phyloP scores from a whole-genome alignment of 768 basidiomycete genomes.

The Mycena epipterygia region DNA sequence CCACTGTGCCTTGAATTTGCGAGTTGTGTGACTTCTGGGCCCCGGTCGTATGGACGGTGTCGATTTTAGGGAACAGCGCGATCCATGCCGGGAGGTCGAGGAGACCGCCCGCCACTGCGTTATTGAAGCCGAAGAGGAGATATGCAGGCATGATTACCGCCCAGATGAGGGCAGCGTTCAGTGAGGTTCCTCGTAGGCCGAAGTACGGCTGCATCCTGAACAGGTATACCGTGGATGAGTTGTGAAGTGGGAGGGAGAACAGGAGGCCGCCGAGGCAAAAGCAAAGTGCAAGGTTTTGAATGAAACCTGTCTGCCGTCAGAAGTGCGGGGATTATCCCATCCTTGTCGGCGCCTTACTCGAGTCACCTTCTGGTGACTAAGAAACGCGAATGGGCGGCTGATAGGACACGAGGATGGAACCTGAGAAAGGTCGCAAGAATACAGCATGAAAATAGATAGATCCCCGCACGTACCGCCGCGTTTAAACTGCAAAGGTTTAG shows the following conservation, averaged over 20 bases:
- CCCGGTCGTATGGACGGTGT: slow-evolving; percentile 23
- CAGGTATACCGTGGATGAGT: no score
- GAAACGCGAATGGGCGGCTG: no score
- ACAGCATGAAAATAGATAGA: not conserved
- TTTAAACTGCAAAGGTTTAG: not conserved
- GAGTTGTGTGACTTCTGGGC: slow-evolving; percentile 27
- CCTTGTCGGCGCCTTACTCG: no score
- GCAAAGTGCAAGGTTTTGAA: no score
- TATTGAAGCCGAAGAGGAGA: slow-evolving; percentile 34
- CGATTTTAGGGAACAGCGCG: slow-evolving; percentile 31
- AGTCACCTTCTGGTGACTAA: no score
- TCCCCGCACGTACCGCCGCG: not conserved
- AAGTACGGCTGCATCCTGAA: slow-evolving; percentile 36
- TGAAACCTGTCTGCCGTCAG: no score
- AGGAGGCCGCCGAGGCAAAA: no score
- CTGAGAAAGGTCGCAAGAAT: not conserved
- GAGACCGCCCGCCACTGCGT: slow-evolving; percentile 32
- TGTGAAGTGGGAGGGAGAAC: no score
- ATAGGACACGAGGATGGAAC: not conserved
- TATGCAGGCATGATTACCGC: slow-evolving; percentile 34
- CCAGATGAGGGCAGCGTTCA: slow-evolving; percentile 33
- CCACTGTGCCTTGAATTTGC: slow-evolving; percentile 31
- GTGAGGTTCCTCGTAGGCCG: slow-evolving; percentile 34
- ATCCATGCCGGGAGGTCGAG: slow-evolving; percentile 35
- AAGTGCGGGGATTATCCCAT: no score